Base-by-base conservation (phyloP, 1,139 yeast species). In the Eremothecium cymbalariae region DNA sequence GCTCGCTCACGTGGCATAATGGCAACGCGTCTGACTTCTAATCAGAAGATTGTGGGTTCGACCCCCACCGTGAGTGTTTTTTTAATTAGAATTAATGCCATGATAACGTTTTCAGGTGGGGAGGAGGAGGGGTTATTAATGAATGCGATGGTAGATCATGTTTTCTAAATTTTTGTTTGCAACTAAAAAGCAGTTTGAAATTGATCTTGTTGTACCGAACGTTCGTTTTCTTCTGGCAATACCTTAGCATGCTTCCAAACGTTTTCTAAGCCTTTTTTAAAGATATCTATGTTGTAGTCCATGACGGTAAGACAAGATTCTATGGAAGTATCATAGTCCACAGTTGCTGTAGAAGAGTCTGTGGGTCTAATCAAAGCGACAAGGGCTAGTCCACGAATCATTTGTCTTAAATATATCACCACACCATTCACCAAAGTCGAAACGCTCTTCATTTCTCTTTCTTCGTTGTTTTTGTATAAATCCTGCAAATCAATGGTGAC, bases 371-470 rank as follows among this genome's bases (percentile, higher is more conserved):
- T 77, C 40, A 88, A 68, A 1, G 95, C 94, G 28, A 90, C 95
- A 40, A 90, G 66, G 2, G 96, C 95, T 47, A 88, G 66, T 0
- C 96, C 96, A 47, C 94, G 70, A 38, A 90, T 82, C 95, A 90
- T 86, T 53, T 85, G 94, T 44, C 81, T 79, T 54, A 90, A 67
- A 51, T 86, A 86, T 29, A 90, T 65, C 21, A 82, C 74, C 20
- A 84, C 72, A 0, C 95, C 96, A 57, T 83, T 86, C 36, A 83
- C 82, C 40, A 90, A 65, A 44, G 70, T 74, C 21, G 95, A 80
- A 3, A 79, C 72, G 40, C 90, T 79, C 52, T 73, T 77, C 34
- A 81, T 60, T 35, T 70, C 67, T 50, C 62, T 48, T 38, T 39
- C 24, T 32, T 38, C 34, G 40, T 43, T 16, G 35, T 32, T 28